Base-by-base conservation (phyloP, 2,329 filamentous ascomycete species). In the Cordyceps cicadae region DNA sequence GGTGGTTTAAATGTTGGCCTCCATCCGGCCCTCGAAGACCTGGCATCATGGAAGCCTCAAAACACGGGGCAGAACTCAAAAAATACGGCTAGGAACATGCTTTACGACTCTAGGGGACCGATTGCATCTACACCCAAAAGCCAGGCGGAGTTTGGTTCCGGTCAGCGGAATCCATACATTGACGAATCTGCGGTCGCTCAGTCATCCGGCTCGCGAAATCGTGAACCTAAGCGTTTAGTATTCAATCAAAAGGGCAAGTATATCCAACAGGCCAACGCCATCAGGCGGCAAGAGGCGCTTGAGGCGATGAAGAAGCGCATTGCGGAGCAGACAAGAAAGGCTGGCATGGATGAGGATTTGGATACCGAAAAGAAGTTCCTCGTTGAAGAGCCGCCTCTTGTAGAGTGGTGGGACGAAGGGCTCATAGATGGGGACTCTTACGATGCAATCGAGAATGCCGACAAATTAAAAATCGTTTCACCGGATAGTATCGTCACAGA, bases 221-320 rank as follows among this genome's bases (percentile, higher is more conserved):
- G 92, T 55, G 81, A 89, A 64, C 83, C 90, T 12, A 86, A 90
- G 62, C 86, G 90, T 65, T 80, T 99, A 19, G 77, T 91, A 14
- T 97, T 99, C 79, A 96, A 97, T 68, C 87, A 92, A 67, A 95
- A 96, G 73, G 94, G 94, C 58, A 97, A 97, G 81, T 97, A 96
- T 70, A 96, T 97, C 63, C 88, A 92, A 65, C 93, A 97, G 75
- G 94, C 90, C 8, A 93, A 90, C 71, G 92, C 92, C 61, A 77
- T 97, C 57, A 87, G 94, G 64, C 85, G 91, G 63, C 92, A 97
- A 75, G 91, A 88, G 48, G 88, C 89, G 55, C 79, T 99, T 32
- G 95, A 99, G 77, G 88, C 88, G 64, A 93, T 99, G 86, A 97
- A 97, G 75, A 92, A 88, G 77, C 84, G 89, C 60, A 95, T 99